phyloP scores from a whole-genome alignment of 768 basidiomycete genomes.

The Sarcodon sp. region DNA sequence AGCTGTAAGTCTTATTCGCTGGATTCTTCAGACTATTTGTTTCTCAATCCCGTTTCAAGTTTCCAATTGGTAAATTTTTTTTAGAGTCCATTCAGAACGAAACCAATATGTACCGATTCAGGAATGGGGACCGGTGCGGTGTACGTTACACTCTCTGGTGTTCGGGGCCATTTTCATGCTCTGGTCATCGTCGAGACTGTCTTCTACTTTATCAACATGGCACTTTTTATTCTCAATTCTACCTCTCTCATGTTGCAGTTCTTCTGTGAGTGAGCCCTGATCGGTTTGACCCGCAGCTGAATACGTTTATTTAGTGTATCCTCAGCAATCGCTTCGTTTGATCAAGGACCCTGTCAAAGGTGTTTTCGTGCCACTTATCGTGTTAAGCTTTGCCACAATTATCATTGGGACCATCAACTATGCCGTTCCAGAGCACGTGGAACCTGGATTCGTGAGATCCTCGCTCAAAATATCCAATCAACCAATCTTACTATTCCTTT shows the following conservation, averaged over 20 bases:
- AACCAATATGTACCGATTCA: background rate
- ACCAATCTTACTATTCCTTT: constrained; percentile 6
- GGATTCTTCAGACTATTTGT: background rate
- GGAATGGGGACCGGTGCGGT: constrained; percentile 20
- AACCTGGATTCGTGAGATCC: no score
- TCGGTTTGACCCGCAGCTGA: background rate
- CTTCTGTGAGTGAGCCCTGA: constrained; percentile 18
- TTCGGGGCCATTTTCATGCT: constrained; percentile 19
- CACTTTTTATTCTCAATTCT: constrained; percentile 28
- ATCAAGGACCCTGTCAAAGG: constrained; percentile 31
- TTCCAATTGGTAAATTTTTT: constrained; percentile 37
- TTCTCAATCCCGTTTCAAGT: constrained; percentile 19
- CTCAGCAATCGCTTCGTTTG: constrained; percentile 25
- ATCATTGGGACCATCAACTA: constrained; percentile 36
- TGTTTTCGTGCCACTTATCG: constrained; percentile 28
- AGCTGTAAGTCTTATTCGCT: background rate
- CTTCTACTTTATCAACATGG: constrained; percentile 34
- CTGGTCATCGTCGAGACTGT: constrained; percentile 25
- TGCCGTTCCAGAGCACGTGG: constrained; percentile 5
- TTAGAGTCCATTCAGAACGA: background rate
- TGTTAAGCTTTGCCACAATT: constrained; percentile 36
- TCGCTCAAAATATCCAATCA: no score
- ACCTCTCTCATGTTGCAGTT: constrained; percentile 28
- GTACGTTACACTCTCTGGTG: constrained; percentile 30
- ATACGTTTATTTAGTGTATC: constrained; percentile 23